Base-by-base conservation (phyloP, 164 flowering plant species). In the Stephania japonica region DNA sequence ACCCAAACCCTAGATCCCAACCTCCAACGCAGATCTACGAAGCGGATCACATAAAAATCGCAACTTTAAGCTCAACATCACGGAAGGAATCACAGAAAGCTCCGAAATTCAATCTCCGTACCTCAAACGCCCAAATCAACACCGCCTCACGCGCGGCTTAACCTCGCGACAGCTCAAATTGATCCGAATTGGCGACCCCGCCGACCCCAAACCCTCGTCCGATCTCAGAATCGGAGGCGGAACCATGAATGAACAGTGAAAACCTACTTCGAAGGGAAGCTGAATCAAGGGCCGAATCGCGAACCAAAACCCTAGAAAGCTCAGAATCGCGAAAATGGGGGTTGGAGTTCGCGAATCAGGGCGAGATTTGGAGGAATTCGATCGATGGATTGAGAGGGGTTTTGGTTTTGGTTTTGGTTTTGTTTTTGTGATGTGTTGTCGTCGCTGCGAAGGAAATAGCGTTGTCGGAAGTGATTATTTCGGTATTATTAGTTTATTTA, bases 281-380 rank as follows among this genome's bases (percentile, higher is more conserved):
- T 42, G 42, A 78, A 61, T 70, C 65, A 19, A 71, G 66, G 69
- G 43, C 64, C 11, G 19, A 32, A 18, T 42, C 23, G 27, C 12
- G 26, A 38, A 67, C 25, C 43, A 62, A 79, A 75, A 72, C 81
- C 78, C 78, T 75, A 69, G 71, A 72, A 72, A 65, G 59, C 42
- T 13, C 16, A 41, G 12, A 50, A n/a, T 19, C 11, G 1, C 8
- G 38, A 25, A 65, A 73, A 47, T 65, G 53, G 42, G 38, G 64
- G 38, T 19, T 10, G 21, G 42, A 3, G 23, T 14, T 27, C 3
- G 6, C 14, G 27, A 67, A 61, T 44, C 61, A 5, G 14, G 18
- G 53, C 26, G 71, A 43, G 75, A 69, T 68, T 75, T 75, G 19
- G 43, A 68, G 67, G 62, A n/a, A 19, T 59, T 43, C 14, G 68